Evolutionary conservation across 257 asterid species (phyloP).

Genomic region (Anisodus tanguticus): DNA sequence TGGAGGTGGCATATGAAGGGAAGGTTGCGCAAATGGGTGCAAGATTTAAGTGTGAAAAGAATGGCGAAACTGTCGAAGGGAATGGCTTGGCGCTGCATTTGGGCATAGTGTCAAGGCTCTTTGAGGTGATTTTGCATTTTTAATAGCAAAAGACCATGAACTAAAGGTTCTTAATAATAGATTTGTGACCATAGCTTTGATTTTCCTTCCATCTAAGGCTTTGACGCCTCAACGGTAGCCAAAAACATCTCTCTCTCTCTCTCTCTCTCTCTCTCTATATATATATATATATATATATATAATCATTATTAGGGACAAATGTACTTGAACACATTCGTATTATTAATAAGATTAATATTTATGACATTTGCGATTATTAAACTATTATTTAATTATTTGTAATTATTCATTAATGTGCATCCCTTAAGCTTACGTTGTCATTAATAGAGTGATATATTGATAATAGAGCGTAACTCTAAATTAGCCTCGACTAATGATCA

Average conservation of each 20-base stretch:
- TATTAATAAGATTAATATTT: too few species aligned
- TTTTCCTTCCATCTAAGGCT: background rate
- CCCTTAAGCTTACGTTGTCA: too few species aligned
- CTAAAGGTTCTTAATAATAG: slow-evolving; percentile 33
- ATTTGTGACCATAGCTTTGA: background rate
- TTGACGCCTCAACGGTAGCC: background rate
- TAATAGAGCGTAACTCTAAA: too few species aligned
- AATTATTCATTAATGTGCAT: too few species aligned
- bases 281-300: too few species aligned
- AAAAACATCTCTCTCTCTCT: background rate
- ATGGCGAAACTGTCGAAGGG: slow-evolving; percentile 48
- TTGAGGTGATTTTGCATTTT: slow-evolving; percentile 48
- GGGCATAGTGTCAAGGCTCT: slow-evolving; percentile 49
- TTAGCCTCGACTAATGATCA: too few species aligned
- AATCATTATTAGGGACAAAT: too few species aligned
- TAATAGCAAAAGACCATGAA: slow-evolving; percentile 51
- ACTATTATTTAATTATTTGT: too few species aligned
- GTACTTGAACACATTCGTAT: too few species aligned
- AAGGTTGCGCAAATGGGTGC: slow-evolving; percentile 36
- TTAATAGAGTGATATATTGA: too few species aligned
- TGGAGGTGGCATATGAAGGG: background rate
- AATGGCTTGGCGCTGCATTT: slow-evolving; percentile 55
- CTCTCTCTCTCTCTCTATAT: too few species aligned
- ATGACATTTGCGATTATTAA: too few species aligned
- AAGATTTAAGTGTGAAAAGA: slow-evolving; percentile 58